These are phyloP conservation scores for Penicillium simplicissimum DNA, from an alignment of 495 filamentous ascomycete genomes.

Conservation along the genomic window DNA sequence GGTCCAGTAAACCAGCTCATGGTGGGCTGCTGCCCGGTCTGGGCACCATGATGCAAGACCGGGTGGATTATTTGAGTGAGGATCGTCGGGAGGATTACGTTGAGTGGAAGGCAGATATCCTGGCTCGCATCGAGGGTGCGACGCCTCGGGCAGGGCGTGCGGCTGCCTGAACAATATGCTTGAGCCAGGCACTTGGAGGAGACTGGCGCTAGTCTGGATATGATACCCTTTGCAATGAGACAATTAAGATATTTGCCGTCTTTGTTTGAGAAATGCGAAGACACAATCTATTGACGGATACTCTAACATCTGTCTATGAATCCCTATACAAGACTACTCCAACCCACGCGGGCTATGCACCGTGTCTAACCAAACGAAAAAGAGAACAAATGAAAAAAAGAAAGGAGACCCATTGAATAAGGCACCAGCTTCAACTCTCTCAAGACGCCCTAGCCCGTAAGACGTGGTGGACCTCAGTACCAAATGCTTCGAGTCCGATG, in stretches of 20 bases:
- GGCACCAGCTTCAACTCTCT: background rate
- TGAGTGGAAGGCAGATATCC: slow-evolving; percentile 70
- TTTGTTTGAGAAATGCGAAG: background rate
- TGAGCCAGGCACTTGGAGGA: background rate
- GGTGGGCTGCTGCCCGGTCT: slow-evolving; percentile 54
- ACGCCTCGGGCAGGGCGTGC: slow-evolving; percentile 18
- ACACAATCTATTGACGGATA: background rate
- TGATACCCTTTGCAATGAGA: slow-evolving; percentile 29
- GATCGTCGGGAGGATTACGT: slow-evolving; percentile 65
- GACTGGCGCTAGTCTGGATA: slow-evolving; percentile 13
- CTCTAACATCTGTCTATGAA: background rate
- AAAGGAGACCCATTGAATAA: background rate
- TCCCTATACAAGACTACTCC: background rate
- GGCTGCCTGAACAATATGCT: slow-evolving; percentile 17
- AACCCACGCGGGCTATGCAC: background rate
- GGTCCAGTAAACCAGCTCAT: slow-evolving; percentile 21
- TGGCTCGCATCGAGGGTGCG: slow-evolving; percentile 42
- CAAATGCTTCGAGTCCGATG: slow-evolving; percentile 94
- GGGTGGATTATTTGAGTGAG: slow-evolving; percentile 77
- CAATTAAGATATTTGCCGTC: background rate
- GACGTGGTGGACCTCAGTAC: slow-evolving; percentile 61
- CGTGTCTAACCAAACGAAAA: background rate
- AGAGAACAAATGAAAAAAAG: background rate
- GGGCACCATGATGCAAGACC: slow-evolving; percentile 83
- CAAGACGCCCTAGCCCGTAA: slow-evolving; percentile 13